Percentiles rank a stretch among this genome's conserved stretches.
These are phyloP conservation scores for Botryotinia narcissicola DNA, from an alignment of 2,329 filamentous ascomycete genomes.

Conservation along the genomic window DNA sequence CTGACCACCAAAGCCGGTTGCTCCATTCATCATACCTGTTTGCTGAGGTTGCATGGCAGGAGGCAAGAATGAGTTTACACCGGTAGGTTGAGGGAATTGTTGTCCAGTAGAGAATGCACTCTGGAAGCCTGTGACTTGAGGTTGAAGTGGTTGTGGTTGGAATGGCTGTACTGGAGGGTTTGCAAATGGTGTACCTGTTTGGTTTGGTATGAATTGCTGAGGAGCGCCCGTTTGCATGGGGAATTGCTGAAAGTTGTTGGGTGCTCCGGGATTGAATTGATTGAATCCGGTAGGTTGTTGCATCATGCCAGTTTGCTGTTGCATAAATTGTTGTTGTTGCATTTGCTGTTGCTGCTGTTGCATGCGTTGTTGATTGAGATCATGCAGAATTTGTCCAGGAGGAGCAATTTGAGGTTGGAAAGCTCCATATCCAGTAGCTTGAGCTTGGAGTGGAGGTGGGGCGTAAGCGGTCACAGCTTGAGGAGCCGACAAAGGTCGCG, in stretches of 20 bases:
- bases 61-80: conserved; percentile 58
- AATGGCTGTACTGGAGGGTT: conserved; percentile 55
- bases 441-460: conserved; percentile 73
- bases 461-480: conserved; percentile 74
- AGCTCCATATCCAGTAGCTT: conserved; percentile 65
- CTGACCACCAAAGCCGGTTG: conserved; percentile 50
- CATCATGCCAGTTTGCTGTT: conserved; percentile 43
- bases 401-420: conserved; percentile 64
- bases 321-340: conserved; percentile 56
- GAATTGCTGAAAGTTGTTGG: conserved; percentile 28
- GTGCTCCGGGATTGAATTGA: conserved; percentile 33
- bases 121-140: conserved; percentile 49
- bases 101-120: conserved; percentile 43
- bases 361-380: conserved; percentile 52
- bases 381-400: conserved; percentile 72
- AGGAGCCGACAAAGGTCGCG: conserved; percentile 82
- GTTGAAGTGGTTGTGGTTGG: conserved; percentile 53
- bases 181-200: conserved; percentile 51
- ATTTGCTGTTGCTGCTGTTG: conserved; percentile 62
- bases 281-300: conserved; percentile 44
- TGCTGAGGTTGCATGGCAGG: conserved; percentile 59
- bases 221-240: conserved; percentile 31
- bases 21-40: conserved; percentile 53
- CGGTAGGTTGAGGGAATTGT: conserved; percentile 41
- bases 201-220: conserved; percentile 41